These are phyloP conservation scores for Dothideomycetes sp. DNA, from an alignment of 2,329 filamentous ascomycete genomes.

Conservation along the genomic window DNA sequence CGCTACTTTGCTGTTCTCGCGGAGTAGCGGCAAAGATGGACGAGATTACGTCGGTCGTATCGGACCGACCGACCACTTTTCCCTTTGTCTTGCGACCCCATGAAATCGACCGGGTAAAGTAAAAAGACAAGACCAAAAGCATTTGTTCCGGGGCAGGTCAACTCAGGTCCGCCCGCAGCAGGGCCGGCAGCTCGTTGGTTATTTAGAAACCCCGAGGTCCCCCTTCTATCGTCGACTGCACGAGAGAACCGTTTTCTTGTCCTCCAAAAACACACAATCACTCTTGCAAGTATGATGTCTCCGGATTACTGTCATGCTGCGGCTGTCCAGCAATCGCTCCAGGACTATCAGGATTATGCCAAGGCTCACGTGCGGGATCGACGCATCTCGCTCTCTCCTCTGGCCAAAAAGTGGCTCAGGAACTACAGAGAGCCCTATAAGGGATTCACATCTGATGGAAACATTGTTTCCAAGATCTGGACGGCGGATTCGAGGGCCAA, in stretches of 20 bases:
- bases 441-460: slow-evolving; percentile 59
- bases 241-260: background rate
- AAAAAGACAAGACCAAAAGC: too few species aligned
- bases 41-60: too few species aligned
- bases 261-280: background rate
- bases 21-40: too few species aligned
- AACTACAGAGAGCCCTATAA: slow-evolving; percentile 53
- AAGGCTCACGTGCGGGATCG: slow-evolving; percentile 6
- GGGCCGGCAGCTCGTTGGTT: slow-evolving; percentile 8
- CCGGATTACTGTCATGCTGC: slow-evolving; percentile 8
- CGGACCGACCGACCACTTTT: too few species aligned
- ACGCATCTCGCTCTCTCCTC: slow-evolving; percentile 19
- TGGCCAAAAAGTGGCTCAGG: slow-evolving; percentile 21
- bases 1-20: too few species aligned
- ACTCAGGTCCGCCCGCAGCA: slow-evolving; percentile 11
- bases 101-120: too few species aligned
- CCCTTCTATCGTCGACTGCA: too few species aligned
- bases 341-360: slow-evolving; percentile 3
- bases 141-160: too few species aligned
- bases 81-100: too few species aligned
- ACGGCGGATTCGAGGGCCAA: slow-evolving; percentile 17
- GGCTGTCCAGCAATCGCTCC: background rate
- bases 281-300: too few species aligned
- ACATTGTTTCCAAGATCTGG: slow-evolving; percentile 20
- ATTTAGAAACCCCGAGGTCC: slow-evolving; percentile 8